Conservation (phyloP, 2,329 filamentous ascomycete species). For the Monilinia polystroma region DNA sequence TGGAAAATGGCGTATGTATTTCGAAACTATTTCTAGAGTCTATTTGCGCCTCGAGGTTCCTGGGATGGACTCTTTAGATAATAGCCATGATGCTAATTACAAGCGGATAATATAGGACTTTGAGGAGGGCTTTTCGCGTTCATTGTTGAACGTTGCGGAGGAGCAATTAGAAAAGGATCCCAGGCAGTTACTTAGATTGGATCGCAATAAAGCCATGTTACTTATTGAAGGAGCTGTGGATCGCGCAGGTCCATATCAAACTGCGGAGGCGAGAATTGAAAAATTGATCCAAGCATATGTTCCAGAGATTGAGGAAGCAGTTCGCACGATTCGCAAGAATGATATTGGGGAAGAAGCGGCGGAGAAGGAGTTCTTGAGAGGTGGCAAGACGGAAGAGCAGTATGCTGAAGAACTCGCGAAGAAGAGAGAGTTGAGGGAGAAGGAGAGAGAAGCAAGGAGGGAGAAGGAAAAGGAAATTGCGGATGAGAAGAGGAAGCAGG, state of each 20-base stretch:
- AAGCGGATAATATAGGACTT: conserved; percentile 54
- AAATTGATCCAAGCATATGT: conserved; percentile 63
- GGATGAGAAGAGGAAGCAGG: conserved; percentile 60
- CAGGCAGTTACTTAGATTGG: conserved; percentile 67
- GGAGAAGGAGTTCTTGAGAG: conserved; percentile 61
- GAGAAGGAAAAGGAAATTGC: conserved; percentile 57
- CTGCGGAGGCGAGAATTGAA: conserved; percentile 66
- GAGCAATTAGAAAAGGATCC: conserved; percentile 74
- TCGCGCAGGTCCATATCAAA: conserved; percentile 71
- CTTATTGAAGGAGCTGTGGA: conserved; percentile 78
- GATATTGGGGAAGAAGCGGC: conserved; percentile 71
- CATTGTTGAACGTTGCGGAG: conserved; percentile 68
- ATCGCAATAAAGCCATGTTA: conserved; percentile 70
- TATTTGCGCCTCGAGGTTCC: not conserved
- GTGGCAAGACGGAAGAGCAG: conserved; percentile 70
- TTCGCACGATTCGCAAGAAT: conserved; percentile 64
- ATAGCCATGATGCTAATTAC: conserved; percentile 13
- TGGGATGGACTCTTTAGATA: not conserved
- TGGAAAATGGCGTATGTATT: conserved; percentile 61
- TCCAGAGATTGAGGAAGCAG: conserved; percentile 63
- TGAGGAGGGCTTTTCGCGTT: conserved; percentile 63
- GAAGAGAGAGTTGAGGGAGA: conserved; percentile 60
- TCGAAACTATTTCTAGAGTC: not conserved
- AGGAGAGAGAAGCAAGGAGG: conserved; percentile 58
- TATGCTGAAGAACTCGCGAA: conserved; percentile 67